phyloP scores from a whole-genome alignment of 2,329 filamentous ascomycete species.

The Curvularia sp. region DNA sequence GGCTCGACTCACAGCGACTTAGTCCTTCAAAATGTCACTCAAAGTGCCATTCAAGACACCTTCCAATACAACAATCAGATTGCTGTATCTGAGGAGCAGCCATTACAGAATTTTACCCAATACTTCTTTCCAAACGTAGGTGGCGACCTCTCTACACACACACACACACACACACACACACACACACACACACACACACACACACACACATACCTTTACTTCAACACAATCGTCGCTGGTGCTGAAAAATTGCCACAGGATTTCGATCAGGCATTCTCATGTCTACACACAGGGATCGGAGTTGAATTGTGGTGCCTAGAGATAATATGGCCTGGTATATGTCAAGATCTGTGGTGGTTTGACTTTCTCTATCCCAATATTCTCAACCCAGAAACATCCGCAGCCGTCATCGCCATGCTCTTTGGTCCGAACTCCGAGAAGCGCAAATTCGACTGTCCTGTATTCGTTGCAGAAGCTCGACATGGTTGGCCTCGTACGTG shows the following conservation, averaged over 20 bases:
- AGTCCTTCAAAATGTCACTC: neutral
- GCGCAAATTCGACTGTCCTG: neutral
- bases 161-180: too few species aligned
- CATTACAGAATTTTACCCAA: neutral
- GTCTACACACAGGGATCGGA: neutral
- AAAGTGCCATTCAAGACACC: neutral
- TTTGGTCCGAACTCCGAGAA: neutral
- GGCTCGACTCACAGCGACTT: neutral
- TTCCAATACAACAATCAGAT: neutral
- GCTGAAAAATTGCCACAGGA: neutral
- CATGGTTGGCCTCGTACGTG: slow-evolving; percentile 1
- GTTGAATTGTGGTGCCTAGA: neutral
- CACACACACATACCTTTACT: too few species aligned
- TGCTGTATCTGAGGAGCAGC: neutral
- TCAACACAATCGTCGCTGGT: neutral
- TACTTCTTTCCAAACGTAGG: neutral
- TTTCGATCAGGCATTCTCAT: neutral
- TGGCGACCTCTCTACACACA: neutral
- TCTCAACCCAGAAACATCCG: neutral
- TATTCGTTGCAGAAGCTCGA: neutral
- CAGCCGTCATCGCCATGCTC: neutral
- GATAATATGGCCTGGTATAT: neutral
- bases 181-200: too few species aligned
- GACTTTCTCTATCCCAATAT: neutral
- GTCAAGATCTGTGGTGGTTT: neutral